These are phyloP conservation scores for Trifolium fragiferum DNA, from an alignment of 306 rosid genomes.

Conservation along the genomic window DNA sequence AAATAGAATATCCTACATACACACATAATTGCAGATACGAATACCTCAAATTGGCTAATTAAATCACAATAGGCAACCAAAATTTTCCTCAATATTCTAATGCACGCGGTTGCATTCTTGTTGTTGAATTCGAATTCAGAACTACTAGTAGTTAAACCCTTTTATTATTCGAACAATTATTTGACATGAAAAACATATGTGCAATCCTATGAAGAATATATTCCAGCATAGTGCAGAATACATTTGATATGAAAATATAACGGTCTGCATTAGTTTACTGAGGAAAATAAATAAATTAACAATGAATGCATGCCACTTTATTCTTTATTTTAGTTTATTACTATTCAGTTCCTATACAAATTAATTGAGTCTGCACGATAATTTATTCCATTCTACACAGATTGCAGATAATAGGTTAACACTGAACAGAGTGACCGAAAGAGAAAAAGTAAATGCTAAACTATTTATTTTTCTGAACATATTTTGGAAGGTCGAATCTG, in stretches of 20 bases:
- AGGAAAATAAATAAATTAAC: too few species aligned
- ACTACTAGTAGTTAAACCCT: too few species aligned
- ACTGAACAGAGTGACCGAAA: slow-evolving; percentile 18
- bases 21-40: background rate
- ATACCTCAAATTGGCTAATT: background rate
- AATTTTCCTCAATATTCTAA: too few species aligned
- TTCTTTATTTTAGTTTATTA: too few species aligned
- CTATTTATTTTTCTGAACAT: background rate
- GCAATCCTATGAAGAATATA: background rate
- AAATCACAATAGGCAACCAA: background rate
- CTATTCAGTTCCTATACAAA: background rate
- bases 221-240: background rate
- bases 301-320: too few species aligned
- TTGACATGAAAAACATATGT: background rate
- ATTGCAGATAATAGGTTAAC: background rate
- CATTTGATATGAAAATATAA: background rate
- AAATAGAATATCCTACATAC: too few species aligned
- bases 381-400: background rate
- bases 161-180: background rate
- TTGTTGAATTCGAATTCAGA: too few species aligned
- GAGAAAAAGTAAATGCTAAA: slow-evolving; percentile 12
- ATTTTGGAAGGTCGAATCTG: background rate
- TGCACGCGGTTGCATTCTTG: too few species aligned
- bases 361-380: background rate
- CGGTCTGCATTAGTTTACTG: background rate